Evolutionary conservation across 2,329 filamentous ascomycete species (phyloP).

Genomic region (Lasiodiplodia theobromae): DNA sequence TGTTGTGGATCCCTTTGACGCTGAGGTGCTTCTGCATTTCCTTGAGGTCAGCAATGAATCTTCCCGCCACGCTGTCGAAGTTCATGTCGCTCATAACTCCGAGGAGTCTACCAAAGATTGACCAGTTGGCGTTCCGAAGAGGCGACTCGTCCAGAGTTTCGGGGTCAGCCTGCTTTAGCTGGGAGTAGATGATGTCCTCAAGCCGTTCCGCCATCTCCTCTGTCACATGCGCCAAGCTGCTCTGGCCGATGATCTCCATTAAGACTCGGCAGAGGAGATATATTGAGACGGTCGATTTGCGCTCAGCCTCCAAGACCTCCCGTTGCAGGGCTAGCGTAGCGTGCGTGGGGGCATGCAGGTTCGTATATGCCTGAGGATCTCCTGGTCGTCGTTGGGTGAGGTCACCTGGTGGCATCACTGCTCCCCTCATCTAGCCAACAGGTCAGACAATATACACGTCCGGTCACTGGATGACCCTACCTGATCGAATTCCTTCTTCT

Average conservation of each 20-base stretch:
- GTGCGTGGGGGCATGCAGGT: conserved; percentile 40
- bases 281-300: conserved; percentile 91
- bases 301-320: conserved; percentile 79
- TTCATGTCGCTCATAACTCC: conserved; percentile 97
- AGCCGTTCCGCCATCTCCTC: conserved; percentile 92
- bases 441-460: conserved; percentile 31
- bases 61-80: conserved; percentile 81
- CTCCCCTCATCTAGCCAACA: conserved; percentile 37
- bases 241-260: conserved; percentile 92
- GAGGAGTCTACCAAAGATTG: conserved; percentile 87
- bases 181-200: conserved; percentile 95
- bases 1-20: conserved; percentile 71
- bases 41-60: conserved; percentile 83
- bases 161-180: conserved; percentile 86
- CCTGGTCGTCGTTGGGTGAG: conserved; percentile 36
- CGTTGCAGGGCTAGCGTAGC: conserved; percentile 65
- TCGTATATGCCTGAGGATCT: conserved; percentile 34
- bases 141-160: conserved; percentile 80
- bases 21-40: conserved; percentile 77
- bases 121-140: conserved; percentile 92
- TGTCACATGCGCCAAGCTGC: conserved; percentile 80
- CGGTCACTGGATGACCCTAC: conserved; percentile 1
- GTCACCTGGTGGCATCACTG: conserved; percentile 16
- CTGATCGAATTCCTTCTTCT: conserved; percentile 33
- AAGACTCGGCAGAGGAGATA: conserved; percentile 94